Conservation (phyloP, 2,329 filamentous ascomycete species). For the Monilinia laxa region DNA sequence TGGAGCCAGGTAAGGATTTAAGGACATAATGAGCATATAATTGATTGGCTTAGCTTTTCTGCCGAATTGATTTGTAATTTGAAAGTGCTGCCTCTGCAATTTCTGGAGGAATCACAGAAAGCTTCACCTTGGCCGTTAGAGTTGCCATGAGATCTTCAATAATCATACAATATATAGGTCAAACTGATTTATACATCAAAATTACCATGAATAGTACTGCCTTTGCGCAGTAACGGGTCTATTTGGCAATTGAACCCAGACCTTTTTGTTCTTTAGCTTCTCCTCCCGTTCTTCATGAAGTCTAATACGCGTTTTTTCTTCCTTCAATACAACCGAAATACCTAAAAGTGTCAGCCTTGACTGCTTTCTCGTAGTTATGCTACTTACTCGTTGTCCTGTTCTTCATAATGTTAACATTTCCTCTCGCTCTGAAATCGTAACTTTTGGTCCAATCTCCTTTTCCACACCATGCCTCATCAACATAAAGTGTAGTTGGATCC, state of each 20-base stretch:
- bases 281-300: slow-evolving; percentile 74
- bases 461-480: slow-evolving; percentile 91
- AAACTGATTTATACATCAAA: slow-evolving; percentile 1
- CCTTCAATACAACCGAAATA: slow-evolving; percentile 81
- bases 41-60: not conserved
- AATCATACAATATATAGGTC: slow-evolving; percentile 20
- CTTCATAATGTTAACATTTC: slow-evolving; percentile 64
- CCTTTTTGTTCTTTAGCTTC: slow-evolving; percentile 70
- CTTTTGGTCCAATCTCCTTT: slow-evolving; percentile 57
- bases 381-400: slow-evolving; percentile 74
- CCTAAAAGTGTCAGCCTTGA: slow-evolving; percentile 47
- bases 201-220: slow-evolving; percentile 88
- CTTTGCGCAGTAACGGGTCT: slow-evolving; percentile 79
- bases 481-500: slow-evolving; percentile 81
- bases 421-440: slow-evolving; percentile 73
- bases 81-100: not conserved
- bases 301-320: slow-evolving; percentile 85
- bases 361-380: not conserved
- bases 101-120: not conserved
- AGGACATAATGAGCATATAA: not conserved
- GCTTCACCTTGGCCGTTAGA: not conserved
- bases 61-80: not conserved
- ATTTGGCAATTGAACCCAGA: slow-evolving; percentile 88
- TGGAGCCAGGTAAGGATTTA: not conserved
- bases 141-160: not conserved